Conservation (phyloP, 129 eudicot genomes). For the Centella asiatica region DNA sequence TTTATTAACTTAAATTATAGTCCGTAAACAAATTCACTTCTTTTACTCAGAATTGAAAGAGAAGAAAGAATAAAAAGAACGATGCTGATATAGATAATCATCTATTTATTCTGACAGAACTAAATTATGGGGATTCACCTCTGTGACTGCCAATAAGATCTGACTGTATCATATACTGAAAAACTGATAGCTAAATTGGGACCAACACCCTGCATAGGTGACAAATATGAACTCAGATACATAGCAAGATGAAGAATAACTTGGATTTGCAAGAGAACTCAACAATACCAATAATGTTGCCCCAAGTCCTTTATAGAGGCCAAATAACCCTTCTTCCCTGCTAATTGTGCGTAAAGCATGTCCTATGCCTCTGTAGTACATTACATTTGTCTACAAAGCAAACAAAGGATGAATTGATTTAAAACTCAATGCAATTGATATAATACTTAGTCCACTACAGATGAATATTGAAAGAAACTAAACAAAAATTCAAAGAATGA, state of each 20-base stretch:
- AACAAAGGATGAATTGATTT: constrained; percentile 2
- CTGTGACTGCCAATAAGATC: constrained; percentile 64
- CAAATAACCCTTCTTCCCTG: constrained; percentile 68
- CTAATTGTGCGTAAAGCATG: constrained; percentile 67
- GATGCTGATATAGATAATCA: too few species aligned
- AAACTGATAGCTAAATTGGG: constrained; percentile 94
- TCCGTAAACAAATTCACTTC: background rate
- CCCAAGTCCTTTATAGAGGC: constrained; percentile 94
- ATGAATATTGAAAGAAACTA: constrained; percentile 1
- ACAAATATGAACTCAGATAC: background rate
- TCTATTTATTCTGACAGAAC: background rate
- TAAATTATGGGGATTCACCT: constrained; percentile 35
- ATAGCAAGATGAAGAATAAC: background rate
- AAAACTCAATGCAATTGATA: too few species aligned
- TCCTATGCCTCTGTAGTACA: constrained; percentile 74
- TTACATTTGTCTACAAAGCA: constrained; percentile 63
- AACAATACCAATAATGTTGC: constrained; percentile 71
- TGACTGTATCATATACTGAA: constrained; percentile 73
- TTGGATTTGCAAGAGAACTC: constrained; percentile 5
- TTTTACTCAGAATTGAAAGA: background rate
- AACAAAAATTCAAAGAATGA: too few species aligned
- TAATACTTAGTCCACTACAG: too few species aligned
- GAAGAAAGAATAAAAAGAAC: background rate
- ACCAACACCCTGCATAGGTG: constrained; percentile 83
- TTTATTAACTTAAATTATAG: background rate